Base-by-base conservation (phyloP, 2,329 filamentous ascomycete genomes). In the Colletotrichum sp. region DNA sequence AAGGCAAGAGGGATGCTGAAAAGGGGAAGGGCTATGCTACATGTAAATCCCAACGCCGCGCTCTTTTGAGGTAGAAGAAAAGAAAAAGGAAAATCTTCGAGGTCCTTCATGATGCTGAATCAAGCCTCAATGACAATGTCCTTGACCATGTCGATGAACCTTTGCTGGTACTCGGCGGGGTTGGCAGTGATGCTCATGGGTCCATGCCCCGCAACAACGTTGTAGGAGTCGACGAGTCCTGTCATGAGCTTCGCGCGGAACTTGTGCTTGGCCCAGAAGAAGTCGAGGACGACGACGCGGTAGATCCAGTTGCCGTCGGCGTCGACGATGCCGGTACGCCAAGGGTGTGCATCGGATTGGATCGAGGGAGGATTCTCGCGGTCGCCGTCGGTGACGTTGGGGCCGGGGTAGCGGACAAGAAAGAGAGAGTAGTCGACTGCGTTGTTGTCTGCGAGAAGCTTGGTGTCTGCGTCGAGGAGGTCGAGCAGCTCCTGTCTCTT, bases 211-310 rank as follows among this genome's bases (percentile, higher is more conserved):
- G 90, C 91, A 32, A 95, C 85, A 16, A 88, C 77, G 79, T 95
- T 95, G 79, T 92, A 94, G 0, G 88, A 84, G 64, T 89, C 89
- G 74, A 95, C 90, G 43, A 95, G 82, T 0, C 89, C 88, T 0
- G 93, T 94, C 89, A 95, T 90, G 2, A 90, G 86, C 81, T 89
- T 90, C 1, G 94, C 91, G 69, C 91, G 92, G 0, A 92, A 79
- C 78, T 92, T 93, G 82, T 95, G 93, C 83, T 93, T 94, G 0
- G 93, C 91, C 94, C 94, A 95, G 85, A 95, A 95, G 84, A 96
- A 95, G 82, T 95, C 94, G 38, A 95, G 85, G 16, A 95, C 83
- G 0, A 92, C 89, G 5, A 90, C 92, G 4, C 93, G 89, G 79
- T 94, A 95, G 14, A 92, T 85, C 87, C 92, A 93, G 78, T 91